These are phyloP conservation scores for Lactarius vividus DNA, from an alignment of 768 basidiomycete genomes.

Conservation along the genomic window DNA sequence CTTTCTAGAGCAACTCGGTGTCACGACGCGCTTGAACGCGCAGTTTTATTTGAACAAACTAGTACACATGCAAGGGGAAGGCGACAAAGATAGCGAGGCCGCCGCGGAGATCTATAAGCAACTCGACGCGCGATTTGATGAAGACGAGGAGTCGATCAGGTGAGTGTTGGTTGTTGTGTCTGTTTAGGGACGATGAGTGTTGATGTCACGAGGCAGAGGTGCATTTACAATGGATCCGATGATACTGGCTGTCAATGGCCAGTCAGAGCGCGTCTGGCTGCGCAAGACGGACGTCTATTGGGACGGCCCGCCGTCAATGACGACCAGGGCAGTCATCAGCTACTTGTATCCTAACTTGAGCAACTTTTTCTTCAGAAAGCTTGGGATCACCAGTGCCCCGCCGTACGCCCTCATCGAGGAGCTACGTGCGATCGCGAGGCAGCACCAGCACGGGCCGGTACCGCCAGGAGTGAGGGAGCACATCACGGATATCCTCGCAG, in stretches of 20 bases:
- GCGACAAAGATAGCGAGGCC: constrained; percentile 5
- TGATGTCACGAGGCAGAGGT: not conserved
- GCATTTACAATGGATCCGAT: constrained; percentile 24
- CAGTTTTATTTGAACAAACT: constrained; percentile 28
- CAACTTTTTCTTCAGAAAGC: constrained; percentile 27
- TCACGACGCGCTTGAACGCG: constrained; percentile 22
- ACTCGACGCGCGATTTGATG: constrained; percentile 30
- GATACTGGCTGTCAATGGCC: constrained; percentile 17
- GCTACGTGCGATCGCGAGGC: constrained; percentile 13
- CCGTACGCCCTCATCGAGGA: constrained; percentile 27
- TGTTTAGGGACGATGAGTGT: not conserved
- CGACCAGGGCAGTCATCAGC: constrained; percentile 24
- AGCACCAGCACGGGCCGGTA: constrained; percentile 4
- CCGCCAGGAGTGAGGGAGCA: not conserved
- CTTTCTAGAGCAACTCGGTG: constrained; percentile 28
- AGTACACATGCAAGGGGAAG: constrained; percentile 19
- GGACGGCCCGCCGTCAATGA: constrained; percentile 29
- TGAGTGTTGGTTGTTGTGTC: constrained; percentile 10
- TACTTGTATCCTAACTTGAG: constrained; percentile 18
- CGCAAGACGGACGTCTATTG: constrained; percentile 25
- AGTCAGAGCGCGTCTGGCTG: constrained; percentile 20
- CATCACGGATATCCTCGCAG: constrained; percentile 26
- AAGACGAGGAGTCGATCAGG: constrained; percentile 28
- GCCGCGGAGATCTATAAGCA: constrained; percentile 28
- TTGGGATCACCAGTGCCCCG: constrained; percentile 22